Percentiles rank a stretch among this genome's conserved stretches.
phyloP scores from a whole-genome alignment of 176 grass and related monocot species.

The Triticum dicoccoides region DNA sequence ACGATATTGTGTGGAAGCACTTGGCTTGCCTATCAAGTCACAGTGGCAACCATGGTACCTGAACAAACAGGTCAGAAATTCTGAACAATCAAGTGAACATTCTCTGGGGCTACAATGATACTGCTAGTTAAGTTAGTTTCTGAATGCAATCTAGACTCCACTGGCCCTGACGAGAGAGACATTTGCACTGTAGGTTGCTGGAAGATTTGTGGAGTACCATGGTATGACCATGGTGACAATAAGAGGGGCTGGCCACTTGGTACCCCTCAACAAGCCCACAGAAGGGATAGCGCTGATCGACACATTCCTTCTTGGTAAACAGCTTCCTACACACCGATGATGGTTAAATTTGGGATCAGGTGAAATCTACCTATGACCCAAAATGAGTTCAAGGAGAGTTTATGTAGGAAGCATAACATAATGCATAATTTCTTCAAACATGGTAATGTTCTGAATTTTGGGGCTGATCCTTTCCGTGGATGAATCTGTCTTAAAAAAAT shows the following conservation, averaged over 20 bases:
- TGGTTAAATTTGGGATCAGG: not conserved
- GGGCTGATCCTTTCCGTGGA: not conserved
- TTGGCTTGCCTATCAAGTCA: constrained; percentile 60
- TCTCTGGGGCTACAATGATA: not conserved
- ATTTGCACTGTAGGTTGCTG: constrained; percentile 54
- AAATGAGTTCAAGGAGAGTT: not conserved
- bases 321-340: constrained; percentile 49
- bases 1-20: constrained; percentile 78
- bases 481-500: not conserved
- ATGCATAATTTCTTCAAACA: not conserved
- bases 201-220: constrained; percentile 84
- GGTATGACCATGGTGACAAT: constrained; percentile 80
- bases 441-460: not conserved
- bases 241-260: constrained; percentile 88
- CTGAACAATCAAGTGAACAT: not conserved
- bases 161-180: not conserved
- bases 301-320: constrained; percentile 61
- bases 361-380: not conserved
- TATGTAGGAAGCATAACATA: not conserved
- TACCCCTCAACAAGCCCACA: constrained; percentile 83
- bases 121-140: not conserved
- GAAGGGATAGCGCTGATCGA: constrained; percentile 69
- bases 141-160: not conserved
- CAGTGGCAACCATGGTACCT: constrained; percentile 78
- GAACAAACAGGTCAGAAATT: constrained; percentile 67